A percentile compares a stretch with the other conserved stretches of the same genome.
Evolutionary conservation across 2,329 filamentous ascomycete species (phyloP).

Genomic region (Colletotrichum spinosum): DNA sequence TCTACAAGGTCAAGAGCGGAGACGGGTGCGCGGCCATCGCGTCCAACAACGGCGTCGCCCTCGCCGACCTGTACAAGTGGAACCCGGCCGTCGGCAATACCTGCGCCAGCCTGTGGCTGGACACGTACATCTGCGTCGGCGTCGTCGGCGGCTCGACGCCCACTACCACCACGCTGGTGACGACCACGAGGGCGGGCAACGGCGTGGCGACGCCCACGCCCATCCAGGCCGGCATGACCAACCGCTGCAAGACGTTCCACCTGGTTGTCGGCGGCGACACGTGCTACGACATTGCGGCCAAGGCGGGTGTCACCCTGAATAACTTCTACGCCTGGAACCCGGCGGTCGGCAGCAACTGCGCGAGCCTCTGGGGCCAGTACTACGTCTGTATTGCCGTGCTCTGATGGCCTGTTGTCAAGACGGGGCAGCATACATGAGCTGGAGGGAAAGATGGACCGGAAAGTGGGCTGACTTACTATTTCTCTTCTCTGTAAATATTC

Average conservation of each 20-base stretch:
- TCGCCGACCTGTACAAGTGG: constrained; percentile 41
- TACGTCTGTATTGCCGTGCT: constrained; percentile 5
- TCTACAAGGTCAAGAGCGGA: constrained; percentile 40
- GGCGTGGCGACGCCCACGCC: constrained; percentile 25
- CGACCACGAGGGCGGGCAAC: not conserved
- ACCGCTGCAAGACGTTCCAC: constrained; percentile 38
- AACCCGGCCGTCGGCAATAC: constrained; percentile 35
- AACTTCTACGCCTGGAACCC: constrained; percentile 28
- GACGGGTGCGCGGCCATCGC: constrained; percentile 44
- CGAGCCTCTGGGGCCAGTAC: not conserved
- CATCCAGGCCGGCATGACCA: constrained; percentile 21
- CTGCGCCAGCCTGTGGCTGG: constrained; percentile 30
- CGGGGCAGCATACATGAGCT: no score
- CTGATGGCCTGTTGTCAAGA: not conserved
- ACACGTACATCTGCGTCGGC: constrained; percentile 34
- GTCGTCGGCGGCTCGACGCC: constrained; percentile 7
- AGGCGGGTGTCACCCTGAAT: not conserved
- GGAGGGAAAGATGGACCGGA: no score
- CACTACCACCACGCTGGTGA: constrained; percentile 32
- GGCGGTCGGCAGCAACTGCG: not conserved
- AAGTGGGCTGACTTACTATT: no score
- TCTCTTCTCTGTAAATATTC: no score
- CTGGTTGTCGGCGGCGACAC: not conserved
- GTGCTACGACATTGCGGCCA: not conserved
- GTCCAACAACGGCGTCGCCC: constrained; percentile 36